Percentiles rank a stretch among this genome's conserved stretches.
These are phyloP conservation scores for Nepenthes alata DNA, from an alignment of 179 eudicot genomes.

Conservation along the genomic window DNA sequence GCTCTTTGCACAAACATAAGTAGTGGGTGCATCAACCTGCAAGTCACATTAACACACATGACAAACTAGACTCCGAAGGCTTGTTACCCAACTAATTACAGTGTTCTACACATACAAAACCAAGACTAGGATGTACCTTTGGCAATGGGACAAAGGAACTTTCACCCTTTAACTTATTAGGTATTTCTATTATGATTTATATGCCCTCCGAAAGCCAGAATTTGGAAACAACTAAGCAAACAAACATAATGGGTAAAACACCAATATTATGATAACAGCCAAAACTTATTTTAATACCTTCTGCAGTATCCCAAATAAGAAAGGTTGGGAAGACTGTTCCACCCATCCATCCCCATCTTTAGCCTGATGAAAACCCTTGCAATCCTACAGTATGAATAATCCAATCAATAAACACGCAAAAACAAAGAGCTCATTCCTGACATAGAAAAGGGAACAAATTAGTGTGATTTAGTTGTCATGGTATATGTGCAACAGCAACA, in stretches of 20 bases:
- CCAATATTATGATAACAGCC: neutral
- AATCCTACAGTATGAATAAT: conserved; percentile 44
- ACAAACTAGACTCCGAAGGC: neutral
- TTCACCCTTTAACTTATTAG: too few species aligned
- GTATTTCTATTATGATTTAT: too few species aligned
- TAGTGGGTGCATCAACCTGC: conserved; percentile 84
- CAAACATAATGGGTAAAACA: neutral
- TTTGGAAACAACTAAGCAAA: neutral
- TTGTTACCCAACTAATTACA: neutral
- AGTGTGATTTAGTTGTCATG: neutral
- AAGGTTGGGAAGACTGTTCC: conserved; percentile 85
- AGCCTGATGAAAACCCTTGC: conserved; percentile 88
- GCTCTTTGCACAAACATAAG: conserved; percentile 83
- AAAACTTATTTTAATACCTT: conserved; percentile 37
- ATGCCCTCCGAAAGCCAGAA: too few species aligned
- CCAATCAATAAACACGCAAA: conserved; percentile 1
- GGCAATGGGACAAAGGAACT: too few species aligned
- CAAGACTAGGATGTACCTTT: too few species aligned
- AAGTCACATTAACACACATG: conserved; percentile 11
- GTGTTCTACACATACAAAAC: too few species aligned
- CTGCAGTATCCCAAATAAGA: conserved; percentile 71
- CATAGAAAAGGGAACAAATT: neutral
- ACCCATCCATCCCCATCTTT: conserved; percentile 99
- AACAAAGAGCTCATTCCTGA: neutral
- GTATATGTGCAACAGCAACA: neutral